Percentiles rank a stretch among this genome's conserved stretches.
Evolutionary conservation across 352 stramenopile species (phyloP).

Genomic region (Globisporangium nagaii): DNA sequence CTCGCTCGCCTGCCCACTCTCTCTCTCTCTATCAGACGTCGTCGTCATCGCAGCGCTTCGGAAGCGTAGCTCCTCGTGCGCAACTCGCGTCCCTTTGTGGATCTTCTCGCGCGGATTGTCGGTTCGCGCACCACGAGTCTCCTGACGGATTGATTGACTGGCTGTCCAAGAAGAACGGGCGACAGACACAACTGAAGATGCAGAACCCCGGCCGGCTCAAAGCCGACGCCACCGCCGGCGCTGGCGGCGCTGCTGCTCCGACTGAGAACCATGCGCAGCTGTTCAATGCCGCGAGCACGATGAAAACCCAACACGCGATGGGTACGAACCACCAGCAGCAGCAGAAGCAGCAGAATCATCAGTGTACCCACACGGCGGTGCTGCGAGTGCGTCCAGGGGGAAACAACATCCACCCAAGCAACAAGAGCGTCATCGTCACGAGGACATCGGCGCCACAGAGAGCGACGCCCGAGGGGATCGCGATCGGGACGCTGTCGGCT

Average conservation of each 20-base stretch:
- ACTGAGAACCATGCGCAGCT: background rate
- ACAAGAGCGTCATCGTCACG: background rate
- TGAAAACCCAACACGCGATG: background rate
- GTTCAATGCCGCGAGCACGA: background rate
- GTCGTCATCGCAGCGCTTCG: too few relatives aligned
- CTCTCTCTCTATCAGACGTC: background rate
- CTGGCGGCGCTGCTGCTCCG: background rate
- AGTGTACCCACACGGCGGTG: conserved; percentile 1
- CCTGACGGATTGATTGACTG: background rate
- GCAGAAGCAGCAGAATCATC: background rate
- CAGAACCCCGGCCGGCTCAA: background rate
- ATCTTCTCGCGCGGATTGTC: background rate
- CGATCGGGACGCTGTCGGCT: conserved; percentile 18
- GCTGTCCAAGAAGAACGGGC: background rate
- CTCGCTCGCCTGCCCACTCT: background rate
- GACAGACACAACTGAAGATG: background rate
- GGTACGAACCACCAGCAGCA: conserved; percentile 1
- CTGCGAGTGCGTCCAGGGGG: conserved; percentile 8
- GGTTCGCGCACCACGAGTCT: background rate
- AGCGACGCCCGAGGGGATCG: conserved; percentile 10
- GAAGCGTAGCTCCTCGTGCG: background rate
- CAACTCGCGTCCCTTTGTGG: background rate
- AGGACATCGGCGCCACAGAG: conserved; percentile 1
- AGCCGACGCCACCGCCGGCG: background rate
- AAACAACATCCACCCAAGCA: conserved; percentile 2